Percentiles rank a stretch among this genome's conserved stretches.
phyloP scores from a whole-genome alignment of 2,329 filamentous ascomycete species.

The Fusarium globosum region DNA sequence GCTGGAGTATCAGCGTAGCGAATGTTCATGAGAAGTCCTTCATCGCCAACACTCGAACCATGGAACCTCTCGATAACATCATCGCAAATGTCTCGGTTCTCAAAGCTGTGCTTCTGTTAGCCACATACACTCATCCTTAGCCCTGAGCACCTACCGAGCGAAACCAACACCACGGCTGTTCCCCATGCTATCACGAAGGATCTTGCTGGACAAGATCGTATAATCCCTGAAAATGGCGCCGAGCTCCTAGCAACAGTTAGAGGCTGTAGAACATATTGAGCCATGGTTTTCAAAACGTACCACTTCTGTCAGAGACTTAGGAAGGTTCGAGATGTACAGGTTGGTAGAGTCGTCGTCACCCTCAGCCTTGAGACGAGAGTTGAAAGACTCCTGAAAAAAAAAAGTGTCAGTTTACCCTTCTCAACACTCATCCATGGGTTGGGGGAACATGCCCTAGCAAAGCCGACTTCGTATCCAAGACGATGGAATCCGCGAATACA shows the following conservation, averaged over 20 bases:
- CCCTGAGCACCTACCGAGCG: conserved; percentile 75
- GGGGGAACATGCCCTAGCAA: conserved; percentile 77
- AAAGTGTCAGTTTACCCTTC: conserved; percentile 4
- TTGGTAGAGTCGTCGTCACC: conserved; percentile 92
- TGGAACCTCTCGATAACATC: conserved; percentile 89
- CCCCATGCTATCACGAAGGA: conserved; percentile 89
- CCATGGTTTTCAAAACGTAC: conserved; percentile 62
- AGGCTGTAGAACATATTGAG: background rate
- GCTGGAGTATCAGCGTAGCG: conserved; percentile 97
- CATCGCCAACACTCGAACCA: conserved; percentile 79
- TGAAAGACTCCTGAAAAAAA: conserved; percentile 86
- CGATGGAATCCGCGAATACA: conserved; percentile 97
- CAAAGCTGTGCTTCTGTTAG: conserved; percentile 72
- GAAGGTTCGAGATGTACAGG: conserved; percentile 96
- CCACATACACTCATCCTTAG: background rate
- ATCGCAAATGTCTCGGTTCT: conserved; percentile 88
- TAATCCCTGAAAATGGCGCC: conserved; percentile 82
- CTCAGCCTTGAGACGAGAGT: conserved; percentile 96
- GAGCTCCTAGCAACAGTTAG: conserved; percentile 66
- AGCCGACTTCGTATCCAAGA: conserved; percentile 96
- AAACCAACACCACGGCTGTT: conserved; percentile 98
- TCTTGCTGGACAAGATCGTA: conserved; percentile 92
- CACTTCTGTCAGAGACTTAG: conserved; percentile 90
- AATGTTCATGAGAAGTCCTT: conserved; percentile 88
- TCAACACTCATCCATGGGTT: background rate